Evolutionary conservation across 2,329 filamentous ascomycete species (phyloP), one percentile per base, ranked within the genome.

Genomic region (Teratosphaeria gauchensis): DNA sequence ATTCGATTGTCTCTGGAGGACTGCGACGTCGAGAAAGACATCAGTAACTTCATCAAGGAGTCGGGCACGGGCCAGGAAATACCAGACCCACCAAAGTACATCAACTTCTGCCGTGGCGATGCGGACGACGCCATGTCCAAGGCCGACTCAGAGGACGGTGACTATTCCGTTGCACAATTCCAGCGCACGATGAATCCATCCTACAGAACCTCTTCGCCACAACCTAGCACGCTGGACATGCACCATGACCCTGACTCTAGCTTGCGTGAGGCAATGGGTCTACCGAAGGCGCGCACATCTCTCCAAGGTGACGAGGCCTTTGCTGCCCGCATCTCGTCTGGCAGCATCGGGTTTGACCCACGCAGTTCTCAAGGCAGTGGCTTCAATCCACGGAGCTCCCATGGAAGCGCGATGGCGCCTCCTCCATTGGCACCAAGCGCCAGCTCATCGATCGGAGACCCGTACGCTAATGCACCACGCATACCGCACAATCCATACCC

Each of bases 21-120:
- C 69, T 95, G 95, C 76, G 94, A 99, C 68, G 94, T 99, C 1
- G 92, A 96, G 73, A 95, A 92, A 73, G 95, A 99, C 72, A 96
- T 99, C 62, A 77, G 84, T 24, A 78, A 75, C 62, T 99, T 99
- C 77, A 99, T 99, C 75, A 87, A 82, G 62, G 91, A 95, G 54
- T 83, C 77, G 63, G 92, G 92, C 24, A 99, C 94, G 2, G 92
- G 94, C 4, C 92, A 97, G 73, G 95, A 99, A 73, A 99, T 99
- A 53, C 95, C 94, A 1, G 94, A 96, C 72, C 85, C 94, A 28
- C 94, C 94, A 51, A 96, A 91, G 73, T 99, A 96, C 73, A 96
- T 99, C 83, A 96, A 99, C 78, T 99, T 97, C 74, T 95, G 90
- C 72, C 87, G 94, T 11, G 94, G 92, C 16, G 92, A 96, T 71